A percentile compares a stretch with the other conserved stretches of the same genome.
phyloP scores from a whole-genome alignment of 2,329 filamentous ascomycete species.

The Xylariaceae sp. region DNA sequence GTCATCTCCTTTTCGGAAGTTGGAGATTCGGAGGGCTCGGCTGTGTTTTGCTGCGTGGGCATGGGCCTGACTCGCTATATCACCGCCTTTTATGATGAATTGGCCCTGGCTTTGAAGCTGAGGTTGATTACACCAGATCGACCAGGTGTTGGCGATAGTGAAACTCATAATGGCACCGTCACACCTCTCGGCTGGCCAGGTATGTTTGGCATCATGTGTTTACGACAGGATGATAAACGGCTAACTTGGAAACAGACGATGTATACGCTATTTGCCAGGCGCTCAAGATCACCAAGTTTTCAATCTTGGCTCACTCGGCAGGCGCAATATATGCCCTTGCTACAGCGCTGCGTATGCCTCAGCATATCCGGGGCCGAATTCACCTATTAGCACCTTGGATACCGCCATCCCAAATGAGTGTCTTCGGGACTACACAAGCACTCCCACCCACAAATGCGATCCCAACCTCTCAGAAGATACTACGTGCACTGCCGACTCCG shows the following conservation, averaged over 20 bases:
- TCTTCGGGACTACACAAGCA: slow-evolving; percentile 68
- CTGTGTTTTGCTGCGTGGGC: slow-evolving; percentile 93
- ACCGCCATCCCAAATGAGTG: slow-evolving; percentile 86
- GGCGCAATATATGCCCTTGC: slow-evolving; percentile 97
- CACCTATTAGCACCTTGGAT: slow-evolving; percentile 97
- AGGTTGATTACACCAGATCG: slow-evolving; percentile 91
- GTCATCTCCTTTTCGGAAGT: slow-evolving; percentile 96
- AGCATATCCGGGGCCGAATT: slow-evolving; percentile 89
- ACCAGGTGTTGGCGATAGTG: slow-evolving; percentile 89
- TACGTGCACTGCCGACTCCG: slow-evolving; percentile 83
- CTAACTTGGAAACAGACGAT: slow-evolving; percentile 53
- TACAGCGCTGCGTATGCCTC: slow-evolving; percentile 90
- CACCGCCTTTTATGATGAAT: slow-evolving; percentile 94
- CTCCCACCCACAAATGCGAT: slow-evolving; percentile 79
- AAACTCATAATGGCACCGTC: slow-evolving; percentile 76
- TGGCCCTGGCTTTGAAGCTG: slow-evolving; percentile 82
- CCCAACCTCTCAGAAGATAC: slow-evolving; percentile 84
- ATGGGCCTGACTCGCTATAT: slow-evolving; percentile 97
- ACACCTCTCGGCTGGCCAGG: slow-evolving; percentile 93
- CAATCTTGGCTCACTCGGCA: slow-evolving; percentile 90
- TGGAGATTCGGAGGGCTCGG: slow-evolving; percentile 84
- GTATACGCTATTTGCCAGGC: slow-evolving; percentile 91
- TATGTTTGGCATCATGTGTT: slow-evolving; percentile 41
- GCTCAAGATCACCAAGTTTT: slow-evolving; percentile 92
- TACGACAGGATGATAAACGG: not conserved